Base-by-base conservation (phyloP, 352 stramenopile species). In the Nannochloropsis limnetica region DNA sequence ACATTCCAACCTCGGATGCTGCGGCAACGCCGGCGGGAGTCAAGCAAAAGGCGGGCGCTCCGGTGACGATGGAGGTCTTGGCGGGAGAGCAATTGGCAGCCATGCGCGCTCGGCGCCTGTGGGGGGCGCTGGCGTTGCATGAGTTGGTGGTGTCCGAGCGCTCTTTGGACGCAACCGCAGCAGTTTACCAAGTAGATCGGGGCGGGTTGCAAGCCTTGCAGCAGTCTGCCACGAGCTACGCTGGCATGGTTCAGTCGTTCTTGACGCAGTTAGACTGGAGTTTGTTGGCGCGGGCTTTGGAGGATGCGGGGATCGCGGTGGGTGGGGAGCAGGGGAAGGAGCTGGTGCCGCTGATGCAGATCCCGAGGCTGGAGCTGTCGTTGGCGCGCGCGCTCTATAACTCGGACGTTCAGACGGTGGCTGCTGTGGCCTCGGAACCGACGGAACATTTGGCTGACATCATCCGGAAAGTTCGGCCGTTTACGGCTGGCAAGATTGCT, bases 91-190 rank as follows among this genome's bases (percentile, higher is more conserved):
- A 74, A 29, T 29, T 74, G 61, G 25, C 25, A 29, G 11, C 22
- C 22, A 74, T 74, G 61, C 15, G 61, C 0, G 61, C 61, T 0
- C 61, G 61, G 61, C 61, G 61, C 5, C 61, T 74, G 25, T 74
- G 61, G 61, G 61, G 61, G 61, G 61, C 61, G 61, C 61, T 74
- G 25, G 61, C 61, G 20, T 29, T 74, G n/a, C 61, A 74, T 74
- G 61, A 74, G 1, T 29, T 74, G 11, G 3, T 29, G n/a, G 61
- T 74, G 61, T 25, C 61, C n/a, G 61, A 74, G 61, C n/a, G 61
- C n/a, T 29, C 61, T 14, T 23, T 74, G 61, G 61, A 74, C 61
- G 61, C 61, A 8, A 74, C 61, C 1, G 61, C 61, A 11, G 61
- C 61, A 8, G 22, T 29, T 8, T 74, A 74, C 61, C n/a, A 29